Evolutionary conservation across 2,329 filamentous ascomycete species (phyloP).

Genomic region (Trichophyton equinum): DNA sequence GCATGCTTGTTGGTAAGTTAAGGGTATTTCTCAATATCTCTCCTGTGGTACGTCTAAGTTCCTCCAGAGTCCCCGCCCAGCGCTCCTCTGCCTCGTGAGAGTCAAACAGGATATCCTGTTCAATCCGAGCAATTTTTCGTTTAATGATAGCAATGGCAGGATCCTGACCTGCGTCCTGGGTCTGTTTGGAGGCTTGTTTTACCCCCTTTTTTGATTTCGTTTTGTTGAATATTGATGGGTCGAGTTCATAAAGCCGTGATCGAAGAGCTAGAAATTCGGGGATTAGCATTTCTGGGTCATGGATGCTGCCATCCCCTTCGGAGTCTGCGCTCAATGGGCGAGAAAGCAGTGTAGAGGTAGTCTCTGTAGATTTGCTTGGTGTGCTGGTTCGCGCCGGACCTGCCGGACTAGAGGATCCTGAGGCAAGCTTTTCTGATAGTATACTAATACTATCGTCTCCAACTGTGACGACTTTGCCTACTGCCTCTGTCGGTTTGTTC

Average conservation of each 20-base stretch:
- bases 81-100: slow-evolving; percentile 49
- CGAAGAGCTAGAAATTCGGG: slow-evolving; percentile 68
- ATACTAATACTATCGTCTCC: not conserved
- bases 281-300: slow-evolving; percentile 62
- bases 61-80: slow-evolving; percentile 50
- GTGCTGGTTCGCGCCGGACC: not conserved
- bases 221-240: slow-evolving; percentile 42
- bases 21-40: slow-evolving; percentile 21
- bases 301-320: slow-evolving; percentile 46
- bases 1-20: slow-evolving; percentile 19
- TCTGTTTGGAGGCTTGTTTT: slow-evolving; percentile 1
- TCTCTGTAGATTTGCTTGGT: not conserved
- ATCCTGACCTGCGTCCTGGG: slow-evolving; percentile 14
- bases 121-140: slow-evolving; percentile 62
- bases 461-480: not conserved
- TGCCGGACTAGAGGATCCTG: not conserved
- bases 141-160: slow-evolving; percentile 52
- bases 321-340: slow-evolving; percentile 7
- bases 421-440: not conserved
- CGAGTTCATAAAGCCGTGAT: slow-evolving; percentile 50
- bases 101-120: slow-evolving; percentile 67
- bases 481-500: not conserved
- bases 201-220: slow-evolving; percentile 16
- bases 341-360: not conserved
- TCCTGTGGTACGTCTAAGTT: slow-evolving; percentile 51